Evolutionary conservation across 2,329 filamentous ascomycete genomes (phyloP).

Genomic region (Ophiocordyceps camponoti-saundersi): DNA sequence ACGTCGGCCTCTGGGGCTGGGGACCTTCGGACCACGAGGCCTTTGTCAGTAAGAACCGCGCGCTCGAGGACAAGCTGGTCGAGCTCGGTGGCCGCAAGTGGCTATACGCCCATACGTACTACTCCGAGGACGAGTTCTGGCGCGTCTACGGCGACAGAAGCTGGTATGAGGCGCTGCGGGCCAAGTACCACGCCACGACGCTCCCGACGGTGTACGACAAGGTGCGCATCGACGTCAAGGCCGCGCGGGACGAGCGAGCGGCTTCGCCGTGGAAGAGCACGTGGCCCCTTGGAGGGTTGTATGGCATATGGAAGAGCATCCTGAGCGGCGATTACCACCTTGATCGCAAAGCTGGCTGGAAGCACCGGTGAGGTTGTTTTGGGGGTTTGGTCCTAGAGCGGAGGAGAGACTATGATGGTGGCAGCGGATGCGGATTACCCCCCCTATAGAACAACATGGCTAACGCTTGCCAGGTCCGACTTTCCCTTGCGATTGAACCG

Average conservation of each 20-base stretch:
- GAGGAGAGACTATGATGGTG: neutral
- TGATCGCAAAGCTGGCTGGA: conserved; percentile 36
- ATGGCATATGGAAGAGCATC: conserved; percentile 42
- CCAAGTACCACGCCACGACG: conserved; percentile 42
- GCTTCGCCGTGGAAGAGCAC: conserved; percentile 25
- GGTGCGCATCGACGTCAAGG: conserved; percentile 37
- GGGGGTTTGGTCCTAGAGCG: no score
- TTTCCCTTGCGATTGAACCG: no score
- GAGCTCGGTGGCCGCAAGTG: conserved; percentile 67
- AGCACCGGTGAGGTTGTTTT: conserved; percentile 15
- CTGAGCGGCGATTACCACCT: conserved; percentile 37
- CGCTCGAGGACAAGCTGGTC: conserved; percentile 51
- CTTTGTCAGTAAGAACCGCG: conserved; percentile 55
- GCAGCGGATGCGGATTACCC: neutral
- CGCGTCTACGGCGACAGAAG: conserved; percentile 35
- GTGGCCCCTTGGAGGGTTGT: conserved; percentile 40
- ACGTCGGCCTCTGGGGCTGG: conserved; percentile 66
- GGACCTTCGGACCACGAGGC: conserved; percentile 36
- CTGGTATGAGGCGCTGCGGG: conserved; percentile 45
- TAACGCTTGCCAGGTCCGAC: neutral
- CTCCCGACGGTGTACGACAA: conserved; percentile 58
- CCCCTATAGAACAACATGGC: neutral
- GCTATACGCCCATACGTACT: conserved; percentile 77
- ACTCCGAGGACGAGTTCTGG: conserved; percentile 58
- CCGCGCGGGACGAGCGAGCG: conserved; percentile 20